These are phyloP conservation scores for Cordyceps pruinosa DNA, from an alignment of 2,329 filamentous ascomycete genomes.

Conservation along the genomic window DNA sequence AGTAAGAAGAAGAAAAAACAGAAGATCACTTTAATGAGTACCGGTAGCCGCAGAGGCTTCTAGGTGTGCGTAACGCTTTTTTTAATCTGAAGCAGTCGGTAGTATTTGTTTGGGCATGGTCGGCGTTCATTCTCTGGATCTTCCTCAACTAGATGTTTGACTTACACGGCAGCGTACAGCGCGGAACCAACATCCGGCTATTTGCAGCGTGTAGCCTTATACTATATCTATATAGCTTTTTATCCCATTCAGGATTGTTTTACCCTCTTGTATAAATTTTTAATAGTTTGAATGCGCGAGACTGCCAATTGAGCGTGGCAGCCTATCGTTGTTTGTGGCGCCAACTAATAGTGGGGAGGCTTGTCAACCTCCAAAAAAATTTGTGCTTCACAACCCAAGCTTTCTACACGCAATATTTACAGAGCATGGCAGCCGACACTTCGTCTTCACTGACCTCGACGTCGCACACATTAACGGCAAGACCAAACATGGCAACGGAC, in stretches of 20 bases:
- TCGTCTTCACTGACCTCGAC: conserved; percentile 57
- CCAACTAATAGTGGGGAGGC: conserved; percentile 13
- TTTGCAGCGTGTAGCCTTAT: neutral
- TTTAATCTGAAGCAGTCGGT: neutral
- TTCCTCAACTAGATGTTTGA: neutral
- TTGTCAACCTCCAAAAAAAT: neutral
- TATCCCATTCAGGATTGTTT: neutral
- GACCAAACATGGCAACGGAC: conserved; percentile 34
- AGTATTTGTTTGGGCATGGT: conserved; percentile 6
- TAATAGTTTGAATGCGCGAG: neutral
- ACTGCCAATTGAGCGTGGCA: neutral
- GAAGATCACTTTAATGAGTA: conserved; percentile 68
- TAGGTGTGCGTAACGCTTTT: conserved; percentile 15
- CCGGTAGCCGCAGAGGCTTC: conserved; percentile 46
- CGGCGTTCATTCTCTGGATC: conserved; percentile 8
- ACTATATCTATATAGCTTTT: neutral
- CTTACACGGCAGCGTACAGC: neutral
- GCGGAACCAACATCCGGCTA: neutral
- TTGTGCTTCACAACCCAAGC: neutral
- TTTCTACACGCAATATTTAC: neutral
- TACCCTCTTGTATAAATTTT: neutral
- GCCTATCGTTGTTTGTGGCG: conserved; percentile 2
- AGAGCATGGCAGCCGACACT: conserved; percentile 34
- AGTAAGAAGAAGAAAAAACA: conserved; percentile 65
- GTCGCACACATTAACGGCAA: conserved; percentile 54